Evolutionary conservation across 78 protist species (phyloP).

Genomic region (Acrasis kona): DNA sequence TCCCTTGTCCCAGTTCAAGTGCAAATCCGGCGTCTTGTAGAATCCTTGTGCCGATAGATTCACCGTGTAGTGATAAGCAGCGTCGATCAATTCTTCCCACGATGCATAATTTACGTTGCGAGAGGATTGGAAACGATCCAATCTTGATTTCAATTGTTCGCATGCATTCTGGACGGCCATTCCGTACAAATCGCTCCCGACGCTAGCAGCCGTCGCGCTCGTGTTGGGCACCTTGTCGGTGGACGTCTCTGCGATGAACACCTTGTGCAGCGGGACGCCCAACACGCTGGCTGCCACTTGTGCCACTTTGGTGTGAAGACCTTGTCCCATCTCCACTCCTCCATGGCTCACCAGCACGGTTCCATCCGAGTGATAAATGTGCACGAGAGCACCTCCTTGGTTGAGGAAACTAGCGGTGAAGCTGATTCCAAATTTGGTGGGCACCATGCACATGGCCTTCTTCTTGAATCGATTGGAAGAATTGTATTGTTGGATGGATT

Average conservation of each 20-base stretch:
- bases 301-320: conserved; percentile 82
- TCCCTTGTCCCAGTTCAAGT: conserved; percentile 31
- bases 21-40: conserved; percentile 53
- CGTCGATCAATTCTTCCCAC: conserved; percentile 23
- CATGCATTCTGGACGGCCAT: conserved; percentile 88
- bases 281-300: conserved; percentile 68
- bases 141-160: conserved; percentile 42
- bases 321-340: conserved; percentile 97
- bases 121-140: conserved; percentile 50
- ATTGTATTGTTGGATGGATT: conserved; percentile 61
- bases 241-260: conserved; percentile 68
- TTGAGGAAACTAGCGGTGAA: conserved; percentile 67
- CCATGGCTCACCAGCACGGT: conserved; percentile 84
- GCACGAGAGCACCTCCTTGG: conserved; percentile 67
- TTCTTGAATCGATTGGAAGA: conserved; percentile 50
- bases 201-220: conserved; percentile 23
- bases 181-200: conserved; percentile 83
- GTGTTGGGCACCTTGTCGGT: conserved; percentile 51
- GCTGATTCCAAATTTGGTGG: conserved; percentile 83
- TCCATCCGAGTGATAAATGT: conserved; percentile 86
- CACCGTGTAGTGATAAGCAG: conserved; percentile 64
- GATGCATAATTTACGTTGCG: conserved; percentile 17
- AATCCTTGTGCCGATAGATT: conserved; percentile 78
- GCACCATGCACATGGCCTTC: conserved; percentile 76
- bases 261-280: conserved; percentile 41